Percentiles rank a stretch among this genome's conserved stretches.
These are phyloP conservation scores for Phlebiopsis flavidoalba DNA, from an alignment of 768 basidiomycete genomes.

Conservation along the genomic window DNA sequence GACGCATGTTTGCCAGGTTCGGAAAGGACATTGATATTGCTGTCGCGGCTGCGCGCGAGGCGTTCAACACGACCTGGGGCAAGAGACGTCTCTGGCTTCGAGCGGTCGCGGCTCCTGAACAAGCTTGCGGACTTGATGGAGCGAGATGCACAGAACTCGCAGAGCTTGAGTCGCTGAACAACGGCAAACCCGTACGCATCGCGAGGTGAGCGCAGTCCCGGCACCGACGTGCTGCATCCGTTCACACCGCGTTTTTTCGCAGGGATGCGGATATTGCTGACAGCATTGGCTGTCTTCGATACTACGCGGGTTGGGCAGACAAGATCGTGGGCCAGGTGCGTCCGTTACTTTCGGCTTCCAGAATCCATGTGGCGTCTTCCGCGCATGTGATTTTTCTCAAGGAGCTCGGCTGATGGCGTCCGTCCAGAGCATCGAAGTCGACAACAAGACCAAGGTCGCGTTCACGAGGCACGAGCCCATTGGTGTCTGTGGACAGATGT, in stretches of 20 bases:
- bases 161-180: conserved; percentile 82
- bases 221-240: neutral
- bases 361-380: neutral
- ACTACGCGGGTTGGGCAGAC: conserved; percentile 96
- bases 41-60: conserved; percentile 75
- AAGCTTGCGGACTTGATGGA: conserved; percentile 90
- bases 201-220: conserved; percentile 32
- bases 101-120: conserved; percentile 76
- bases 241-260: neutral
- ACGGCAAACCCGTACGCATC: conserved; percentile 80
- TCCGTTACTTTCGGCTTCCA: conserved; percentile 7
- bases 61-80: conserved; percentile 86
- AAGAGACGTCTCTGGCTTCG: conserved; percentile 80
- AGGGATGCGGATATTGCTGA: conserved; percentile 84
- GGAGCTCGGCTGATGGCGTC: neutral
- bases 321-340: conserved; percentile 83
- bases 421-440: conserved; percentile 67
- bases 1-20: conserved; percentile 39
- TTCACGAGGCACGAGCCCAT: conserved; percentile 89
- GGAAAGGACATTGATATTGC: conserved; percentile 74
- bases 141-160: conserved; percentile 75
- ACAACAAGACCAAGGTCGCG: conserved; percentile 75
- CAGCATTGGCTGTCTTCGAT: conserved; percentile 71
- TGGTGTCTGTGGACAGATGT: conserved; percentile 95
- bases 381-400: neutral